Evolutionary conservation across 345 rosid genomes (phyloP), one percentile per base, ranked within the genome.

Genomic region (Trapa incisa): DNA sequence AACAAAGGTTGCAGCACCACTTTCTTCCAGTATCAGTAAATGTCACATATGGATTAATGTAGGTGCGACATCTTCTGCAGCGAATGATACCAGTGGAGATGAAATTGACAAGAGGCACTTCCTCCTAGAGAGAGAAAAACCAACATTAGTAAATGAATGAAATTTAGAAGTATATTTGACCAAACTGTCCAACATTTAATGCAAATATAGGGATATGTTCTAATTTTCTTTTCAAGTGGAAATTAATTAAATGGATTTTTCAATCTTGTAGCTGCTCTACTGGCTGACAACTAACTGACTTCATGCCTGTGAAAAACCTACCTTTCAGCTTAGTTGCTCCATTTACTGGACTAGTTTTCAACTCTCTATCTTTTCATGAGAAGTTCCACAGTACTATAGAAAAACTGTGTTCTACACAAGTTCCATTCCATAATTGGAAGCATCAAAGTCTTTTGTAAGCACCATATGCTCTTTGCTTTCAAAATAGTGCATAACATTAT

Each of bases 1-100:
- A 67, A 76, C 98, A 95, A 66, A 95, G 84, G 83, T 95, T 95
- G 85, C 99, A 95, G 32, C 97, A 89, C 99, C 99, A 95, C 83
- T 95, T 95, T 75, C 97, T 85, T 80, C 99, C 99, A 70, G 92
- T 82, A 82, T 95, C 99, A 0, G 94, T 78, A 81, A 95, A 95
- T 5, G 86, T 82, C 72, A 95, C 89, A 76, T 79, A 85, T 38
- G 99, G 99, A 82, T 95, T 95, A 73, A 95, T 87, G 78, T 91
- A 95, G 68, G 99, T 91, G 53, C 99, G 96, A 71, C 98, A 91
- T 80, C 96, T 86, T 80, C 97, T 86, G 81, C 99, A 95, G 68
- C 99, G 97, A 72, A 95, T 85, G 77, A 91, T 95, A 68, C 97
- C 96, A 72, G 80, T 73, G 70, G 96, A 81, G 66, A 80, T 88